Percentiles rank a stretch among this genome's conserved stretches.
Conservation (phyloP, 306 rosid species). For the Dicorynia guianensis region DNA sequence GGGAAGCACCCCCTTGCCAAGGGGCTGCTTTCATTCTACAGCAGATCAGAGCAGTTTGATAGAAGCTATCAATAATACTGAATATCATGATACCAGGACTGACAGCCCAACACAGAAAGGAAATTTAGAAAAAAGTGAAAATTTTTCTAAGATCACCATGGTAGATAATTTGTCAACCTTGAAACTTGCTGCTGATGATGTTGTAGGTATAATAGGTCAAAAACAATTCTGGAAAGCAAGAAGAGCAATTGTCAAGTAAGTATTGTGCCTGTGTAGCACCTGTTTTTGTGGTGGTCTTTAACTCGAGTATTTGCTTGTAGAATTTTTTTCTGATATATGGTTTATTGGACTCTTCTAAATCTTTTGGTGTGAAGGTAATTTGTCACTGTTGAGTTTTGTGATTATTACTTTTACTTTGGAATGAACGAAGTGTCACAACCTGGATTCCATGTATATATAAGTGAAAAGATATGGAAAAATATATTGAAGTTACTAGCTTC, state of each 20-base stretch:
- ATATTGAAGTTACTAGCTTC: background rate
- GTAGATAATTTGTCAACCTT: constrained; percentile 63
- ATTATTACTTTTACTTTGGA: background rate
- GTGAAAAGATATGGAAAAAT: background rate
- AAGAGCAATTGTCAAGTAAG: constrained; percentile 88
- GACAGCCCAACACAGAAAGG: constrained; percentile 38
- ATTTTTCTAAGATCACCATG: constrained; percentile 70
- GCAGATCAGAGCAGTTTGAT: constrained; percentile 48
- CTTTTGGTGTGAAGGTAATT: background rate
- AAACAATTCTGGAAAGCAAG: constrained; percentile 98
- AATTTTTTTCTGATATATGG: background rate
- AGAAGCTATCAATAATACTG: constrained; percentile 48
- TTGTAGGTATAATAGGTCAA: constrained; percentile 86
- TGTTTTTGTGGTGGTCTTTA: constrained; percentile 29
- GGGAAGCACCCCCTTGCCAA: constrained; percentile 41
- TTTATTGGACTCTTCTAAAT: background rate
- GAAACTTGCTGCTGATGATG: constrained; percentile 84
- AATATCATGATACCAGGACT: constrained; percentile 32
- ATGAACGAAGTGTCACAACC: background rate
- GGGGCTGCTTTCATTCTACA: constrained; percentile 40
- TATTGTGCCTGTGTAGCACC: constrained; percentile 24
- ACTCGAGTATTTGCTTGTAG: constrained; percentile 4
- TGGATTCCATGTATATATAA: background rate
- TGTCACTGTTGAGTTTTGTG: background rate
- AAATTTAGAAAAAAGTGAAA: constrained; percentile 61